These are phyloP conservation scores for Clavariopsis aquatica DNA, from an alignment of 495 filamentous ascomycete genomes.

Conservation along the genomic window DNA sequence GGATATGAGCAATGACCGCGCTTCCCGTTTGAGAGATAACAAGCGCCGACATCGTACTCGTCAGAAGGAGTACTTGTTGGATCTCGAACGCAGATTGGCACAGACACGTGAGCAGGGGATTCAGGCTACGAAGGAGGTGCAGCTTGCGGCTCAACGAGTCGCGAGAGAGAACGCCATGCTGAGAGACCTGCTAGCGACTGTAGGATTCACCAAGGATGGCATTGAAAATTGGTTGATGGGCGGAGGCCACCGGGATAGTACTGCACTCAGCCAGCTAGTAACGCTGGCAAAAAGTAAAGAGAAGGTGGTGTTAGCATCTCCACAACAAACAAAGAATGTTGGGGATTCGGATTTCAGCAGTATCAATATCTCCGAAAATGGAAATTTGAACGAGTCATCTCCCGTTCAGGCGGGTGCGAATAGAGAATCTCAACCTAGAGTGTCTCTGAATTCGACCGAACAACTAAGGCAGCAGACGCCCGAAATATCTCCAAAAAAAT, in stretches of 20 bases:
- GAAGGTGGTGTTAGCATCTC: not conserved
- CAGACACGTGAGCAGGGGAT: slow-evolving; percentile 19
- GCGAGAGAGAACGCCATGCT: slow-evolving; percentile 22
- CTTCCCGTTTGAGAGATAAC: slow-evolving; percentile 27
- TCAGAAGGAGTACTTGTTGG: slow-evolving; percentile 18
- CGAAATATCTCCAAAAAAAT: not conserved
- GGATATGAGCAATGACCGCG: slow-evolving; percentile 20
- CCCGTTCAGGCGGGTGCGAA: too few species aligned
- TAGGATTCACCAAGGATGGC: slow-evolving; percentile 11
- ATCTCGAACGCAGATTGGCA: slow-evolving; percentile 17
- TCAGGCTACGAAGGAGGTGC: slow-evolving; percentile 26
- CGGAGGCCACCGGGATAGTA: slow-evolving; percentile 4
- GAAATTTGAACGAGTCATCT: too few species aligned
- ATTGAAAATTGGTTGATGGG: slow-evolving; percentile 28
- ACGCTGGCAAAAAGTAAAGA: slow-evolving; percentile 9
- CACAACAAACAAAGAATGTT: too few species aligned
- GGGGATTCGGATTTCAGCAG: too few species aligned
- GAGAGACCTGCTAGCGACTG: slow-evolving; percentile 16
- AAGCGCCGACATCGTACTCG: slow-evolving; percentile 29
- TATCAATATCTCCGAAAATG: too few species aligned
- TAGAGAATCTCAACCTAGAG: too few species aligned
- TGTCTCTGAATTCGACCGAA: not conserved
- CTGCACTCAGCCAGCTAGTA: not conserved
- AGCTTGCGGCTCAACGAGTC: slow-evolving; percentile 25
- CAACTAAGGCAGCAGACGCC: not conserved